Conservation (phyloP, 441 rosid genomes). For the Viola pubescens region DNA sequence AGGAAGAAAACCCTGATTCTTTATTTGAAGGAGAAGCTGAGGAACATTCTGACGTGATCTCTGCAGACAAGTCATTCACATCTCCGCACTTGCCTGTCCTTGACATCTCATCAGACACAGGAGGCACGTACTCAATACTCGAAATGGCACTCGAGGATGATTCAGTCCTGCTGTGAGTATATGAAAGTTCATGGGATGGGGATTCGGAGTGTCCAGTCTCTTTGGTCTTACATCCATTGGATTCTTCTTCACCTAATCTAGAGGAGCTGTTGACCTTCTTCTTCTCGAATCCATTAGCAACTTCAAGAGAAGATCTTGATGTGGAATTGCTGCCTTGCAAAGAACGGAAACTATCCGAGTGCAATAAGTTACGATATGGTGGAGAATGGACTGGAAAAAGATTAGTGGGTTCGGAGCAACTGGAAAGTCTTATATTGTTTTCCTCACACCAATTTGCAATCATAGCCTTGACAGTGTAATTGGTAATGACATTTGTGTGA, state of each 20-base stretch:
- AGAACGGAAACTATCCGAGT: conserved; percentile 40
- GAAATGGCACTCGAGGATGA: conserved; percentile 69
- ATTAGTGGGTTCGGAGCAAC: conserved; percentile 26
- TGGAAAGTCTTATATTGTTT: conserved; percentile 40
- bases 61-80: conserved; percentile 22
- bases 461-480: conserved; percentile 88
- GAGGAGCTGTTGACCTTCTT: conserved; percentile 39
- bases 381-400: conserved; percentile 26
- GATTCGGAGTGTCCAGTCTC: conserved; percentile 41
- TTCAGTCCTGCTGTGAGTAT: conserved; percentile 70
- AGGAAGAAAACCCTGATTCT: conserved; percentile 29
- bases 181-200: conserved; percentile 47
- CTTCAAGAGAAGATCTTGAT: conserved; percentile 50
- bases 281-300: conserved; percentile 51
- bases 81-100: conserved; percentile 23
- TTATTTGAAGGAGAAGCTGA: conserved; percentile 25
- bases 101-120: conserved; percentile 30
- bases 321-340: conserved; percentile 43
- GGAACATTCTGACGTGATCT: conserved; percentile 24
- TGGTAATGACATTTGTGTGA: conserved; percentile 80
- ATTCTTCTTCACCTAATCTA: conserved; percentile 39
- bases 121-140: conserved; percentile 49
- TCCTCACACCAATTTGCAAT: conserved; percentile 70
- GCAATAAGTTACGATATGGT: conserved; percentile 36
- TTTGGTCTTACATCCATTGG: conserved; percentile 27